phyloP scores from a whole-genome alignment of 2,329 filamentous ascomycete species.

The Polytolypa hystricis region DNA sequence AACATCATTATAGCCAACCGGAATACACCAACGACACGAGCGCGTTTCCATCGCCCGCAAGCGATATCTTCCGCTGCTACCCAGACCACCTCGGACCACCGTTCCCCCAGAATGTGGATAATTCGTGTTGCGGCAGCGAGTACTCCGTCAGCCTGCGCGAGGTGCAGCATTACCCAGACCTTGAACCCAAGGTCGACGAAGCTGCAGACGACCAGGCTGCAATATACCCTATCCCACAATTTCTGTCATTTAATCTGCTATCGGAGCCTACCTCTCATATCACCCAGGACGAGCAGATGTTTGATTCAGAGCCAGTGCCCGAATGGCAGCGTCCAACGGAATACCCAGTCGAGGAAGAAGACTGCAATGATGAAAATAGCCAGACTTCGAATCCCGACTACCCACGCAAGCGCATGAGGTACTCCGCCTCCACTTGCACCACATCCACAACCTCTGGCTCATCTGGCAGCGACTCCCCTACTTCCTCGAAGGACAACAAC shows the following conservation, averaged over 20 bases:
- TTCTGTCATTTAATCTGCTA: not conserved
- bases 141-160: conserved; percentile 13
- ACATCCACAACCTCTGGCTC: not conserved
- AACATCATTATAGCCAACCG: conserved; percentile 1
- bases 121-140: conserved; percentile 11
- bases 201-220: conserved; percentile 1
- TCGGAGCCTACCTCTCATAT: not conserved
- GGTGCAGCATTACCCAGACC: conserved; percentile 17
- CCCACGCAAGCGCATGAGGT: conserved; percentile 7
- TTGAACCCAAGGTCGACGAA: conserved; percentile 11
- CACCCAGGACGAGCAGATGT: not conserved
- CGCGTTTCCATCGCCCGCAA: conserved; percentile 6
- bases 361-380: not conserved
- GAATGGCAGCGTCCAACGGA: too few relatives aligned
- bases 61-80: conserved; percentile 7
- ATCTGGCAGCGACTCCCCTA: not conserved
- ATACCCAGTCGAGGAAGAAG: not conserved
- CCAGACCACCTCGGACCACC: conserved; percentile 4
- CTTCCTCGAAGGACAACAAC: not conserved
- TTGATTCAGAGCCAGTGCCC: not conserved
- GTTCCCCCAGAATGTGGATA: conserved; percentile 4
- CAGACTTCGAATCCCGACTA: not conserved
- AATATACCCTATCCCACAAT: too few relatives aligned
- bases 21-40: conserved; percentile 4
- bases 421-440: not conserved